Conservation (phyloP, 768 basidiomycete species). For the Crucibulum laeve region DNA sequence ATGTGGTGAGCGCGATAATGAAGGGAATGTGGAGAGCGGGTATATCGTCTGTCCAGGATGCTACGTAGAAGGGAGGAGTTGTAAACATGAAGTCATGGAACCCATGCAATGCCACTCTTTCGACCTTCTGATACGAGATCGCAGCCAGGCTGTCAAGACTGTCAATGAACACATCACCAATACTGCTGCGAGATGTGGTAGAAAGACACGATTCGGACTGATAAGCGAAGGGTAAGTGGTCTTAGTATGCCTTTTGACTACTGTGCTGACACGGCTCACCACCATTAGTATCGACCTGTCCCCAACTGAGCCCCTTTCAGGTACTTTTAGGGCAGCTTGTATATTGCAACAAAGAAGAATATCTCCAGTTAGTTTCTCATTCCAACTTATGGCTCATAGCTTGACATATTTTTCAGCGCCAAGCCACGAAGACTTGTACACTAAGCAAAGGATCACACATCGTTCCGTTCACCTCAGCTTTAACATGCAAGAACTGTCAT, state of each 20-base stretch:
- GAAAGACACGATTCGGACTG: background rate
- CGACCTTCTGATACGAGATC: slow-evolving; percentile 34
- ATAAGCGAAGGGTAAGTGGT: too few species aligned
- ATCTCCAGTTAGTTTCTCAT: background rate
- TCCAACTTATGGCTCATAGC: background rate
- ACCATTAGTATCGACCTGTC: background rate
- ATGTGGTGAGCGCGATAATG: slow-evolving; percentile 27
- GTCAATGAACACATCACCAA: slow-evolving; percentile 3
- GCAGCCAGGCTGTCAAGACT: slow-evolving; percentile 25
- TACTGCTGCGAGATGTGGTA: background rate
- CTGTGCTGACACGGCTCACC: too few species aligned
- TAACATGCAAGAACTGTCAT: slow-evolving; percentile 39
- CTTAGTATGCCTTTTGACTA: too few species aligned
- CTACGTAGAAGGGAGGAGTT: slow-evolving; percentile 76
- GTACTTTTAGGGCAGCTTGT: slow-evolving; percentile 25
- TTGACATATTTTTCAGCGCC: background rate
- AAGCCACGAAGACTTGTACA: slow-evolving; percentile 12
- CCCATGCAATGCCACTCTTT: slow-evolving; percentile 57
- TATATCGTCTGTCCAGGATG: slow-evolving; percentile 64
- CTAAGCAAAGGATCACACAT: slow-evolving; percentile 12
- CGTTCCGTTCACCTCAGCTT: slow-evolving; percentile 12
- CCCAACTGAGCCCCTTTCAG: background rate
- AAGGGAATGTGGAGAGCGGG: slow-evolving; percentile 29
- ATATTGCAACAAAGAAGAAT: slow-evolving; percentile 12
- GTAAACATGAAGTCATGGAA: slow-evolving; percentile 55